Percentiles rank a stretch among this genome's conserved stretches.
phyloP scores from a whole-genome alignment of 768 basidiomycete genomes.

The Podaxis sp. region DNA sequence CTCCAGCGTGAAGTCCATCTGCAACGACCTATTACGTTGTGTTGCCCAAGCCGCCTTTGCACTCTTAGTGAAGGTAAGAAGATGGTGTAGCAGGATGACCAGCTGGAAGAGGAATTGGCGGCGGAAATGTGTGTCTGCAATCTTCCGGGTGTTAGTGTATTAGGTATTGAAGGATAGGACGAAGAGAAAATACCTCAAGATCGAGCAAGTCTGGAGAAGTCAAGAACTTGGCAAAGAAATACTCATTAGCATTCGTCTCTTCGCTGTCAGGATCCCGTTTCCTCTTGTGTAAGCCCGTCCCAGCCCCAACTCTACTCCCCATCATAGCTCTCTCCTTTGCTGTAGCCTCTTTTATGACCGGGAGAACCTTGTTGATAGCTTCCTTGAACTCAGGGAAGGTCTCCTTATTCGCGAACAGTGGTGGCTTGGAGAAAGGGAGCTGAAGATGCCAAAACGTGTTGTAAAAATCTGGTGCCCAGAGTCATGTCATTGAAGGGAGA shows the following conservation, averaged over 20 bases:
- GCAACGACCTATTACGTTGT: conserved; percentile 71
- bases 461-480: conserved; percentile 63
- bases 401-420: conserved; percentile 55
- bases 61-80: conserved; percentile 70
- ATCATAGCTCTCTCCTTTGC: conserved; percentile 87
- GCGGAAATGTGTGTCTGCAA: conserved; percentile 91
- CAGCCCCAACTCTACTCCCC: conserved; percentile 58
- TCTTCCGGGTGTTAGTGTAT: conserved; percentile 38
- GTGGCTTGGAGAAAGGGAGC: conserved; percentile 78
- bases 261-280: conserved; percentile 63
- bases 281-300: conserved; percentile 47
- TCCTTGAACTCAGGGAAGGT: conserved; percentile 67
- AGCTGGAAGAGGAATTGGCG: conserved; percentile 89
- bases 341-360: conserved; percentile 82
- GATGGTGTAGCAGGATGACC: conserved; percentile 72
- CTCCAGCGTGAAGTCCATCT: conserved; percentile 80
- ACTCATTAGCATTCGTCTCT: conserved; percentile 59
- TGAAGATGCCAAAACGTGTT: conserved; percentile 90
- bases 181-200: conserved; percentile 61
- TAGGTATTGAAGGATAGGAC: conserved; percentile 5
- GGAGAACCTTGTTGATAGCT: conserved; percentile 68
- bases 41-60: conserved; percentile 61
- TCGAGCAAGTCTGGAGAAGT: conserved; percentile 86
- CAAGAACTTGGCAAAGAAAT: conserved; percentile 93
- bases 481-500: background rate